Conservation (phyloP, 805 yeast genomes). For the Candida orba region DNA sequence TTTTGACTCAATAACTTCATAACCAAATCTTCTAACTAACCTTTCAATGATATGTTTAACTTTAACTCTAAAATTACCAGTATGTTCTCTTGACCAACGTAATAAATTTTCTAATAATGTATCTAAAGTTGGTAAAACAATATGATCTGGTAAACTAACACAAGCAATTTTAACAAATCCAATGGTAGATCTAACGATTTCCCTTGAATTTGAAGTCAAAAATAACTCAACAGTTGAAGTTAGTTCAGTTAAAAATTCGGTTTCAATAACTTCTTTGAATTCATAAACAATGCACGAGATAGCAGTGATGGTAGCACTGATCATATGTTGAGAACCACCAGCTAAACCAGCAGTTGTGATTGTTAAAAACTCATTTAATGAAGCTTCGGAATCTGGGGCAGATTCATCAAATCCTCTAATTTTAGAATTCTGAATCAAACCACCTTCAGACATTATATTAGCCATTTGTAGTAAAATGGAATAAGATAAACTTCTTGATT, state of each 20-base stretch:
- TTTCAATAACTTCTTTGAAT: constrained; percentile 59
- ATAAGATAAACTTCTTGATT: constrained; percentile 78
- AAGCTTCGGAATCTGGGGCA: constrained; percentile 58
- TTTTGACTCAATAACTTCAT: constrained; percentile 67
- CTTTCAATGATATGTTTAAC: constrained; percentile 92
- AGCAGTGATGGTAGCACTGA: constrained; percentile 92
- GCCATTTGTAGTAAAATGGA: constrained; percentile 76
- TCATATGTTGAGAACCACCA: constrained; percentile 91
- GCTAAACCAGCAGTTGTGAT: constrained; percentile 96
- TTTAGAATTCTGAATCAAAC: constrained; percentile 53
- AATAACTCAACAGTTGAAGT: constrained; percentile 84
- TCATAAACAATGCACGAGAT: constrained; percentile 82
- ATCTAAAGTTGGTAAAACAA: constrained; percentile 58
- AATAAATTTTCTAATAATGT: constrained; percentile 65
- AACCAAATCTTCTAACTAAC: constrained; percentile 83
- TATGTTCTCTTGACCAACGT: constrained; percentile 94
- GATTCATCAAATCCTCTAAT: constrained; percentile 61
- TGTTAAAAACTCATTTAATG: constrained; percentile 76
- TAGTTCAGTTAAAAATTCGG: constrained; percentile 60
- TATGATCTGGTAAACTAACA: constrained; percentile 71
- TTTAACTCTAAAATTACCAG: constrained; percentile 88
- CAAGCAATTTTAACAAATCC: constrained; percentile 92
- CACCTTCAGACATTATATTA: constrained; percentile 58
- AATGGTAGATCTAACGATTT: constrained; percentile 88
- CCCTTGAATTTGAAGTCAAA: constrained; percentile 84